Evolutionary conservation across 129 eudicot species (phyloP).

Genomic region (Dittrichia graveolens): DNA sequence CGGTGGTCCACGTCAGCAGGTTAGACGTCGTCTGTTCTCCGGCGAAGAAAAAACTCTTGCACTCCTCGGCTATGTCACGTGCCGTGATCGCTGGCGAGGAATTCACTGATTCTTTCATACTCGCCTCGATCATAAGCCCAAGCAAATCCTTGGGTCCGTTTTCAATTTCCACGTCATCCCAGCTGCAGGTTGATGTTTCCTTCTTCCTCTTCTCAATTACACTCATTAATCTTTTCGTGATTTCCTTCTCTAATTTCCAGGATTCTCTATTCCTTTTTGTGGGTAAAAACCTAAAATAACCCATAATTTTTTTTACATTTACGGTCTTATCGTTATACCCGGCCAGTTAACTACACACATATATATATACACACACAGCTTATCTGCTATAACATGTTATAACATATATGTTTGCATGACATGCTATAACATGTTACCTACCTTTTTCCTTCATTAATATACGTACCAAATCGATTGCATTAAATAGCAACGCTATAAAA

Average conservation of each 20-base stretch:
- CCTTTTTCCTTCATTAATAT: no score
- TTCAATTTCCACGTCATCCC: slow-evolving; percentile 40
- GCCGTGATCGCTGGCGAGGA: slow-evolving; percentile 44
- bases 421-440: no score
- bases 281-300: slow-evolving; percentile 63
- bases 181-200: background rate
- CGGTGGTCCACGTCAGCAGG: slow-evolving; percentile 91
- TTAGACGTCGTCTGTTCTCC: slow-evolving; percentile 93
- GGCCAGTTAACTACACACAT: no score
- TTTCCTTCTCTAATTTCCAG: slow-evolving; percentile 79
- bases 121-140: slow-evolving; percentile 85
- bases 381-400: no score
- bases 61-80: slow-evolving; percentile 87
- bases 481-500: no score
- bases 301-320: background rate
- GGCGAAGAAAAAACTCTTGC: slow-evolving; percentile 89
- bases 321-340: no score
- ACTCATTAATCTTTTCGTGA: slow-evolving; percentile 64
- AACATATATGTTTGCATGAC: no score
- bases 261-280: slow-evolving; percentile 74
- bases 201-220: slow-evolving; percentile 67
- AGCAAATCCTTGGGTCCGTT: slow-evolving; percentile 80
- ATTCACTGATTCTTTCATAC: slow-evolving; percentile 45
- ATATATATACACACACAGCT: no score
- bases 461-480: no score